Evolutionary conservation across 176 grass and related monocot species (phyloP), one percentile per base, ranked within the genome.

Genomic region (Ananas comosus): DNA sequence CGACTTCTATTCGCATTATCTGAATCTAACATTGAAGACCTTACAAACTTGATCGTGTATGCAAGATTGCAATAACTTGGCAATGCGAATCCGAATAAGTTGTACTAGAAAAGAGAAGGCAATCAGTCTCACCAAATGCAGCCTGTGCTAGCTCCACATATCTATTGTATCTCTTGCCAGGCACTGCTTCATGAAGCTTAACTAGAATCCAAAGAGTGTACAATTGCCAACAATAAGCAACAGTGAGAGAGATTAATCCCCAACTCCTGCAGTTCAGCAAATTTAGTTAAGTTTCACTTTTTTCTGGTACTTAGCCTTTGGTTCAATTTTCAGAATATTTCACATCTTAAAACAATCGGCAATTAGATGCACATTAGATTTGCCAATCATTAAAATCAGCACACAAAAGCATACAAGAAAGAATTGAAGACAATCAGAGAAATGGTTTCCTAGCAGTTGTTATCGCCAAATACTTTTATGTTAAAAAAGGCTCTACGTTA

Each of bases 191-290:
- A 80, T 97, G 89, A 85, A 97, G 86, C 70, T 90, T 97, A 63
- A 97, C 86, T 12, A 97, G 86, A 72, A 97, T 82, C 86, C 86
- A 92, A 13, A 92, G 86, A 7, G 94, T 97, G 80, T 97, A 92
- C 28, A 97, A 74, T 92, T 97, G 94, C 94, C 94, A 97, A 72
- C 85, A 80, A 63, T 97, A 97, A 79, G 94, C 94, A 83, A 90
- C 76, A 42, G 82, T 88, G 13, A 97, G n/a, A 52, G 94, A 81
- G 69, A 97, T 82, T 78, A 97, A 90, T 18, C 94, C 93, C 94
- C 89, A 97, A 78, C 86, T 97, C 94, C 94, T 97, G 75, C 69
- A 90, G 70, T 77, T 13, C 25, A 78, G 50, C 56, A 69, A 21
- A 61, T 61, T 21, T 9, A 22, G 21, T 61, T 16, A 61, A 56